A percentile compares a stretch with the other conserved stretches of the same genome.
Conservation (phyloP, 306 rosid genomes). For the Pueraria montana region DNA sequence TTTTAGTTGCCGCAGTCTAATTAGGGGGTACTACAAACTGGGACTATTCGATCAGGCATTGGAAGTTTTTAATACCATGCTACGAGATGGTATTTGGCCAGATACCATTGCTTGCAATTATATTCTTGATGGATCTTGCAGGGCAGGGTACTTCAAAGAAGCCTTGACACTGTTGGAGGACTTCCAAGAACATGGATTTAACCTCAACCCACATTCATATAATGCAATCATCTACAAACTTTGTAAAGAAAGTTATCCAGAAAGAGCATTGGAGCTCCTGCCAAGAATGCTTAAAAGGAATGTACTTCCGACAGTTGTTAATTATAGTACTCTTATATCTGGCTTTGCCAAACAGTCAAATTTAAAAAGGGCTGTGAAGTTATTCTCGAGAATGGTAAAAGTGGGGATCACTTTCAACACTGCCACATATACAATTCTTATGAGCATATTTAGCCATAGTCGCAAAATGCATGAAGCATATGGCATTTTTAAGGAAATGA, state of each 20-base stretch:
- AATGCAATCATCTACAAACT: constrained; percentile 59
- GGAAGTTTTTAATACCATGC: constrained; percentile 57
- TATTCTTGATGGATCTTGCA: constrained; percentile 60
- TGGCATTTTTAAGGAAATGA: constrained; percentile 57
- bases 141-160: constrained; percentile 54
- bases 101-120: constrained; percentile 64
- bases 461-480: constrained; percentile 54
- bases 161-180: constrained; percentile 62
- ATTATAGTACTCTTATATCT: constrained; percentile 63
- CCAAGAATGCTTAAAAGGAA: constrained; percentile 75
- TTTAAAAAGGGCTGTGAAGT: constrained; percentile 51
- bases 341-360: constrained; percentile 64
- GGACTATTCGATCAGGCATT: constrained; percentile 55
- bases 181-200: constrained; percentile 58
- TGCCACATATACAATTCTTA: constrained; percentile 60
- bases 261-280: constrained; percentile 65
- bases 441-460: constrained; percentile 51
- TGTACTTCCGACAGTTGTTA: constrained; percentile 62
- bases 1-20: constrained; percentile 49
- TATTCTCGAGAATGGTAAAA: constrained; percentile 62
- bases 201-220: constrained; percentile 64
- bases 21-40: constrained; percentile 59
- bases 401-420: constrained; percentile 56
- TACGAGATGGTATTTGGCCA: constrained; percentile 53
- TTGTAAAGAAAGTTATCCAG: constrained; percentile 58